Evolutionary conservation across 2,329 filamentous ascomycete species (phyloP).

Genomic region (Aspergillus proliferans): DNA sequence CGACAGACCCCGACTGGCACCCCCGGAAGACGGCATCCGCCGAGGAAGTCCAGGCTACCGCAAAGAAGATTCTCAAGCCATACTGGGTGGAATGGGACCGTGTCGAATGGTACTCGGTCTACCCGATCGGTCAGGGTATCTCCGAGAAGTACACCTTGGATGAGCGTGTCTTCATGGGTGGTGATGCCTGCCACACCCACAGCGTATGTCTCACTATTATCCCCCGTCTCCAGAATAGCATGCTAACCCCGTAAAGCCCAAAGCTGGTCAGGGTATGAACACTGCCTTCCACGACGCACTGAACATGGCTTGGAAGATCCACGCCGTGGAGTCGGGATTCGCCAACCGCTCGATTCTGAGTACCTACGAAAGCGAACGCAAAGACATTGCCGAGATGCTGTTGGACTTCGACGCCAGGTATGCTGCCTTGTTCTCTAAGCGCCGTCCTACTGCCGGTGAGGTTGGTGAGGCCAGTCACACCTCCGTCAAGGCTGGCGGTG

Average conservation of each 20-base stretch:
- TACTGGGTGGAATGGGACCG: conserved; percentile 59
- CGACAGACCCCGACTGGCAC: conserved; percentile 55
- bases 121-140: conserved; percentile 61
- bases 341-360: conserved; percentile 67
- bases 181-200: conserved; percentile 60
- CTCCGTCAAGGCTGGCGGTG: conserved; percentile 18
- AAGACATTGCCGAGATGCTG: conserved; percentile 74
- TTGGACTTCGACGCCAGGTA: conserved; percentile 84
- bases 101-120: conserved; percentile 61
- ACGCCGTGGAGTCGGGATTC: conserved; percentile 78
- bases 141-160: conserved; percentile 60
- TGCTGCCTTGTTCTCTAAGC: conserved; percentile 79
- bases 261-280: conserved; percentile 61
- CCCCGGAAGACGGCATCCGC: conserved; percentile 55
- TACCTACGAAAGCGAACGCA: conserved; percentile 83
- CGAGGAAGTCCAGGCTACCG: conserved; percentile 53
- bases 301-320: conserved; percentile 94
- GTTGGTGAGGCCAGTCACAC: conserved; percentile 58
- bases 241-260: conserved; percentile 38
- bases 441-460: conserved; percentile 65
- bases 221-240: not conserved
- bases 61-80: conserved; percentile 54
- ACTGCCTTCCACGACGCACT: conserved; percentile 60
- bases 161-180: conserved; percentile 61
- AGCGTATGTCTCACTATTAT: conserved; percentile 27